Base-by-base conservation (phyloP, 208 protist genomes). In the Crithidia fasciculata region DNA sequence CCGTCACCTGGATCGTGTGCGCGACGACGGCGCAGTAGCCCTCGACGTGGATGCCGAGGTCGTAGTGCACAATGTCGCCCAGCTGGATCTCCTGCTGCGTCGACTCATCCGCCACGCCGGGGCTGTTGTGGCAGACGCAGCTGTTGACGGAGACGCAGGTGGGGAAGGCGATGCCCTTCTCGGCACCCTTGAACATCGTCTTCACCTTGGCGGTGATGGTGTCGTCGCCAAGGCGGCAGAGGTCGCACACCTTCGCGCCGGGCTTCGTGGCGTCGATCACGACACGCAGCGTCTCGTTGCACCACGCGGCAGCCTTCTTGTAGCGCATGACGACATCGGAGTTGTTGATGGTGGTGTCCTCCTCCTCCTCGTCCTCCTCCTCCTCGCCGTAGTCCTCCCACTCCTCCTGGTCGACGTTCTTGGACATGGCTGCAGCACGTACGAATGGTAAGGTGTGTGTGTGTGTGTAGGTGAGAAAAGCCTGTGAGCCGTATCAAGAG, bases 121-220 rank as follows among this genome's bases (percentile, higher is more conserved):
- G 99, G 56, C 97, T 99, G 84, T 97, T 99, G 88, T 99, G 98
- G 68, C 98, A 99, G 59, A 98, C 97, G 81, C 89, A 95, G 85
- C 99, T 94, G 88, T 99, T 99, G 19, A 99, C 88, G 28, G 97
- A 99, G 64, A 99, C 86, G 85, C 98, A 99, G 4, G 99, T 99
- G 55, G 99, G 99, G 91, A 99, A 99, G 53, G 98, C 98, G 59
- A 99, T 90, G 63, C 99, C 99, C 84, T 99, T 99, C 73, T 99
- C 95, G 8, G 98, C 88, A 16, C 92, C 89, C 73, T 92, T 95
- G 86, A 95, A 97, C 91, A 97, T 95, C n/a, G 87, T 92, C 83
- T 90, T 94, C 0, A 96, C 76, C 72, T 96, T 95, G 69, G 89
- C 79, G 57, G 67, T 56, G 55, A 97, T 94, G 37, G 88, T 96